These are phyloP conservation scores for Fragosphaeria purpurea DNA, from an alignment of 2,329 filamentous ascomycete species.

Conservation along the genomic window DNA sequence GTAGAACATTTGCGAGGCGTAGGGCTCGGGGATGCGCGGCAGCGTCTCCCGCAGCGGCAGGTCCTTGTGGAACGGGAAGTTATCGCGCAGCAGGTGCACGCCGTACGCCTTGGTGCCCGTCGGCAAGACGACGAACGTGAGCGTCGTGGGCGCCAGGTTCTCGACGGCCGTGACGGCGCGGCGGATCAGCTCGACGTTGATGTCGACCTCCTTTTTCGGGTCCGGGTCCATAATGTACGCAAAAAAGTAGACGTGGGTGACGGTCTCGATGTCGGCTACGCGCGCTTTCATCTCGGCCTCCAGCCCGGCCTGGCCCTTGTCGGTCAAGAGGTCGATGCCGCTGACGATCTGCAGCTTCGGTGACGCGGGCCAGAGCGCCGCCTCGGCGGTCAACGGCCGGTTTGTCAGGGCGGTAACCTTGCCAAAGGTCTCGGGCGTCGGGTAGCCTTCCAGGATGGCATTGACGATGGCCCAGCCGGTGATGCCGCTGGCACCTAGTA, in stretches of 20 bases:
- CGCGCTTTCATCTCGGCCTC: slow-evolving; percentile 23
- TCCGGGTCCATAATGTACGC: slow-evolving; percentile 27
- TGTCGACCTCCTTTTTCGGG: slow-evolving; percentile 19
- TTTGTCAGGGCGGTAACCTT: slow-evolving; percentile 38
- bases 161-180: slow-evolving; percentile 29
- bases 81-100: slow-evolving; percentile 19
- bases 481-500: slow-evolving; percentile 34
- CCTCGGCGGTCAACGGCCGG: slow-evolving; percentile 23
- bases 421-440: slow-evolving; percentile 29
- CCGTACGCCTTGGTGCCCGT: slow-evolving; percentile 32
- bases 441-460: slow-evolving; percentile 35
- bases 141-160: slow-evolving; percentile 23
- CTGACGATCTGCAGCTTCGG: slow-evolving; percentile 23
- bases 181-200: slow-evolving; percentile 28
- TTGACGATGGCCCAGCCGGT: slow-evolving; percentile 40
- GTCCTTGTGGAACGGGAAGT: slow-evolving; percentile 20
- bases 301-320: slow-evolving; percentile 19
- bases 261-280: slow-evolving; percentile 24
- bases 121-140: slow-evolving; percentile 30
- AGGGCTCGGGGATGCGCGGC: slow-evolving; percentile 30
- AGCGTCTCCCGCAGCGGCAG: slow-evolving; percentile 28
- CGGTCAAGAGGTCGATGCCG: slow-evolving; percentile 25
- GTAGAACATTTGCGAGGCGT: slow-evolving; percentile 34
- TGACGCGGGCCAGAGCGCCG: slow-evolving; percentile 20
- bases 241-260: slow-evolving; percentile 34